A percentile compares a stretch with the other conserved stretches of the same genome.
Conservation (phyloP, 176 grass and related monocot genomes). For the Cenchrus fungigraminus region DNA sequence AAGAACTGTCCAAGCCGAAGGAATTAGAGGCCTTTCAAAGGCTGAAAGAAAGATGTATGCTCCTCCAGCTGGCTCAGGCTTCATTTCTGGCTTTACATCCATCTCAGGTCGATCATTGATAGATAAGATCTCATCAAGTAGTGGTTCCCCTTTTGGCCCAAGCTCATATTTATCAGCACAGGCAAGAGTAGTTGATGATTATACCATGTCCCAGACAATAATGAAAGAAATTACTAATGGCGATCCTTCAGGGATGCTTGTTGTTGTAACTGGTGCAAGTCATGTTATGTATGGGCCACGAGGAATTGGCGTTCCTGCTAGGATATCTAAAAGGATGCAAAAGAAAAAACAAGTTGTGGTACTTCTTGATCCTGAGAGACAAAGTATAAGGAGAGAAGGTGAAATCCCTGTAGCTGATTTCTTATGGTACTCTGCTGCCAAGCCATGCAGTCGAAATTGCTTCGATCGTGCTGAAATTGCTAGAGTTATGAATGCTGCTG, state of each 20-base stretch:
- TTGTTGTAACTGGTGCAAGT: constrained; percentile 91
- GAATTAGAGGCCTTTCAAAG: constrained; percentile 87
- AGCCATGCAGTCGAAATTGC: constrained; percentile 95
- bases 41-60: constrained; percentile 72
- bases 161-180: constrained; percentile 93
- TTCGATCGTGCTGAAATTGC: constrained; percentile 98
- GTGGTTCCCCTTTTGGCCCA: constrained; percentile 67
- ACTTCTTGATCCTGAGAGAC: constrained; percentile 97
- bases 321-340: constrained; percentile 94
- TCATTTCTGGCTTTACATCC: constrained; percentile 98
- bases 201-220: constrained; percentile 92
- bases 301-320: constrained; percentile 86
- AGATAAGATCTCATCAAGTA: constrained; percentile 76
- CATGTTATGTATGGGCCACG: constrained; percentile 92
- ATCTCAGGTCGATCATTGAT: constrained; percentile 80
- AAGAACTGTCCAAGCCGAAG: constrained; percentile 94
- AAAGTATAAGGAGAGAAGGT: constrained; percentile 91
- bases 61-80: constrained; percentile 91
- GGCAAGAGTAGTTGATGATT: constrained; percentile 95
- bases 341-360: constrained; percentile 96
- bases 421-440: constrained; percentile 96
- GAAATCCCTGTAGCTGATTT: constrained; percentile 94
- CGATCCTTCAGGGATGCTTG: constrained; percentile 77
- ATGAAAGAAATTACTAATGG: constrained; percentile 73
- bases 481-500: constrained; percentile 97